These are phyloP conservation scores for Draba incana DNA, from an alignment of 345 rosid genomes.

Conservation along the genomic window DNA sequence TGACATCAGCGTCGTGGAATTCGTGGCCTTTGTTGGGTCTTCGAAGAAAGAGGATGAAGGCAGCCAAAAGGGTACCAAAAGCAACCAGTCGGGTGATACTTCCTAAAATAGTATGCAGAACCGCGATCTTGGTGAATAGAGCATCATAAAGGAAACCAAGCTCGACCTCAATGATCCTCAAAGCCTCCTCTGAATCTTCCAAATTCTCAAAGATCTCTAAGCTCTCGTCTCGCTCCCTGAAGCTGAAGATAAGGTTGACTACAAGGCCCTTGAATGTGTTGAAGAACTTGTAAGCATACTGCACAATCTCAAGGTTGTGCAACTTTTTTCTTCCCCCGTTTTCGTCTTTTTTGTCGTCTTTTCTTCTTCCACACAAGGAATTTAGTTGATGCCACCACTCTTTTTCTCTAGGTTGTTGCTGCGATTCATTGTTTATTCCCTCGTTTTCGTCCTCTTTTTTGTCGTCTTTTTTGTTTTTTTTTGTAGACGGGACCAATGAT, in stretches of 20 bases:
- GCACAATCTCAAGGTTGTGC: conserved; percentile 32
- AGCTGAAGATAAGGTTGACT: conserved; percentile 59
- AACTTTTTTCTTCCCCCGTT: background rate
- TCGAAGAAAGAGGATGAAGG: conserved; percentile 46
- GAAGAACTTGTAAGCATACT: conserved; percentile 47
- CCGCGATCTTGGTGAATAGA: conserved; percentile 53
- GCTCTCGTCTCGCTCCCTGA: conserved; percentile 50
- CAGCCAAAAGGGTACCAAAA: conserved; percentile 30
- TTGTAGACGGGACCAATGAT: background rate
- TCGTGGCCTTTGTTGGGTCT: conserved; percentile 25
- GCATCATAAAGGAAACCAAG: conserved; percentile 66
- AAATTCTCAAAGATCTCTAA: conserved; percentile 43
- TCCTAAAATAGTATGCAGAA: conserved; percentile 46
- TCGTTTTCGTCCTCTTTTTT: no score
- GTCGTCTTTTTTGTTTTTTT: no score
- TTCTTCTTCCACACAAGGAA: background rate
- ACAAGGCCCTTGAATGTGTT: conserved; percentile 56
- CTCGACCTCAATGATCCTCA: conserved; percentile 57
- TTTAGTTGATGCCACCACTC: background rate
- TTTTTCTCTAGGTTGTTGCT: no score
- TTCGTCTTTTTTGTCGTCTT: background rate
- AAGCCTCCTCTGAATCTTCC: conserved; percentile 38
- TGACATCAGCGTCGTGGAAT: conserved; percentile 41
- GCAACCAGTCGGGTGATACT: conserved; percentile 36
- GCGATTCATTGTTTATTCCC: background rate